phyloP scores from a whole-genome alignment of 306 rosid species.

The Acmispon strigosus region DNA sequence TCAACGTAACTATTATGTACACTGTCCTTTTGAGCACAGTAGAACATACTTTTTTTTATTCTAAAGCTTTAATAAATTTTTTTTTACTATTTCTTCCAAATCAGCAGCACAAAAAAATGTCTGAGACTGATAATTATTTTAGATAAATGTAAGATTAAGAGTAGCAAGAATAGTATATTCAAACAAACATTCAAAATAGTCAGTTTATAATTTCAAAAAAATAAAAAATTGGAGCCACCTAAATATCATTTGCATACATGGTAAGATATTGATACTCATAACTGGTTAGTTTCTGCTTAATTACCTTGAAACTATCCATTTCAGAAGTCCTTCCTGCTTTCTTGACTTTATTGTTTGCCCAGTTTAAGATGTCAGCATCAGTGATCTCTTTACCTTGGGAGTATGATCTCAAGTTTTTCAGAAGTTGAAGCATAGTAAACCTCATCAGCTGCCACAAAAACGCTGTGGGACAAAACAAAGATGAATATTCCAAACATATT shows the following conservation, averaged over 20 bases:
- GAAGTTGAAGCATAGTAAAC: slow-evolving; percentile 89
- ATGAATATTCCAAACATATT: background rate
- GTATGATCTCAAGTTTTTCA: slow-evolving; percentile 87
- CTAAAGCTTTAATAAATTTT: background rate
- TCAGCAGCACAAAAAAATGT: slow-evolving; percentile 8
- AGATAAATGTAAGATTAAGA: slow-evolving; percentile 5
- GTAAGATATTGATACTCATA: background rate
- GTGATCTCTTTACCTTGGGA: slow-evolving; percentile 92
- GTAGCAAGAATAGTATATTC: background rate
- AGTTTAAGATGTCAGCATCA: slow-evolving; percentile 78
- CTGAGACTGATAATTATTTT: background rate
- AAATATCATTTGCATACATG: background rate
- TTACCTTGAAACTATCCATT: slow-evolving; percentile 95
- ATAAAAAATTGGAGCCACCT: background rate
- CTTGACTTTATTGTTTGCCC: slow-evolving; percentile 95
- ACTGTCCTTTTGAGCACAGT: background rate
- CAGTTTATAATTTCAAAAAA: background rate
- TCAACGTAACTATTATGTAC: background rate
- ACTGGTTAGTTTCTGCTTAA: background rate
- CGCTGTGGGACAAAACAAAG: slow-evolving; percentile 41
- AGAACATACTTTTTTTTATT: slow-evolving; percentile 6
- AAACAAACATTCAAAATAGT: background rate
- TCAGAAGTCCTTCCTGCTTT: slow-evolving; percentile 67
- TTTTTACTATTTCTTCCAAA: background rate
- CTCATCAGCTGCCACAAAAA: slow-evolving; percentile 98